Evolutionary conservation across 2,329 filamentous ascomycete species (phyloP).

Genomic region (Tolypocladium pustulatum): DNA sequence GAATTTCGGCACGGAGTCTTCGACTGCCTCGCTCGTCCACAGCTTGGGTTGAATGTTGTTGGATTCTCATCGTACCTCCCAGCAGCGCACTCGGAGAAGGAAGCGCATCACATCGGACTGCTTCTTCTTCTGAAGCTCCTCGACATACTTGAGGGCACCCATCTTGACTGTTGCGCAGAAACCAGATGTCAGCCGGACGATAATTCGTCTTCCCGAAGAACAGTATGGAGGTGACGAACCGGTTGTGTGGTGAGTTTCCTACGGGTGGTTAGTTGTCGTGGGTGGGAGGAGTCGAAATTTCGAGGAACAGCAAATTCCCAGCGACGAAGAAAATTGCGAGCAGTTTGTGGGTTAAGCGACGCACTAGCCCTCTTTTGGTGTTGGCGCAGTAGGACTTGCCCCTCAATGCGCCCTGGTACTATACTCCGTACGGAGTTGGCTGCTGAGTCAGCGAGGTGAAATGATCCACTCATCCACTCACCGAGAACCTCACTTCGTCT

Average conservation of each 20-base stretch:
- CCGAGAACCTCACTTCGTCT: not conserved
- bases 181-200: not conserved
- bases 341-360: constrained; percentile 29
- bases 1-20: not conserved
- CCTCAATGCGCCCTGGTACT: constrained; percentile 8
- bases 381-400: constrained; percentile 18
- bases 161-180: constrained; percentile 53
- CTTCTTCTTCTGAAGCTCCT: constrained; percentile 99
- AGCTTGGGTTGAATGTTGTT: constrained; percentile 18
- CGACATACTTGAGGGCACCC: constrained; percentile 99
- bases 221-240: constrained; percentile 18
- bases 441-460: constrained; percentile 4
- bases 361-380: constrained; percentile 13
- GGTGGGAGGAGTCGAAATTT: constrained; percentile 20
- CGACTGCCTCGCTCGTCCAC: constrained; percentile 21
- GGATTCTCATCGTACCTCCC: constrained; percentile 74
- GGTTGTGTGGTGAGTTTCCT: constrained; percentile 24
- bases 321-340: constrained; percentile 24
- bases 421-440: not conserved
- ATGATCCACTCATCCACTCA: not conserved
- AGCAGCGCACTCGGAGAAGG: constrained; percentile 99
- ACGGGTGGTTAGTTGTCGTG: constrained; percentile 25
- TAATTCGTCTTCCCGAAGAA: not conserved
- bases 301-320: constrained; percentile 11
- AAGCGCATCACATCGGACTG: constrained; percentile 99